Evolutionary conservation across 768 basidiomycete species (phyloP).

Genomic region (Pisolithus tinctorius): DNA sequence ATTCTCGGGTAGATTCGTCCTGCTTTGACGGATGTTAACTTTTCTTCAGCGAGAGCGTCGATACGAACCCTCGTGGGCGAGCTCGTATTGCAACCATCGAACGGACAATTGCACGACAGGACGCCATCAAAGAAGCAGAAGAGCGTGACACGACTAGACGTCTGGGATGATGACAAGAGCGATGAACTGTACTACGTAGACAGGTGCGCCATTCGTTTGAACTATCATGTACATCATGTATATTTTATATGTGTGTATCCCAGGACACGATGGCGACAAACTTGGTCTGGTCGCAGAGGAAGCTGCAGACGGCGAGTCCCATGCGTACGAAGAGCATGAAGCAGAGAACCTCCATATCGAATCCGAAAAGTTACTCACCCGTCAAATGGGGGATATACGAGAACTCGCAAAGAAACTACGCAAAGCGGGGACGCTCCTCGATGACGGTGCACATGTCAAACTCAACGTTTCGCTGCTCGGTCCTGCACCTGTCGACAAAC

Average conservation of each 20-base stretch:
- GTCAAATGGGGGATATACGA: constrained; percentile 48
- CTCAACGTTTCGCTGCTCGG: constrained; percentile 44
- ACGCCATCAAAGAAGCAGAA: too few relatives aligned
- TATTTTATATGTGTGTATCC: constrained; percentile 11
- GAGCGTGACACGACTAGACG: too few relatives aligned
- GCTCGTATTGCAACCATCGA: too few relatives aligned
- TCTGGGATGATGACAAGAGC: too few relatives aligned
- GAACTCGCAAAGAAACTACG: constrained; percentile 78
- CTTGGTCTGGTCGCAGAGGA: constrained; percentile 32
- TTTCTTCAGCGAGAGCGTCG: too few relatives aligned
- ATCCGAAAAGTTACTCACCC: constrained; percentile 88
- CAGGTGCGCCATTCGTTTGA: too few relatives aligned
- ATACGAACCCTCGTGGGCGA: too few relatives aligned
- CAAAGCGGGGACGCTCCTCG: constrained; percentile 82
- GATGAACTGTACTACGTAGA: too few relatives aligned
- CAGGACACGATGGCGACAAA: constrained; percentile 81
- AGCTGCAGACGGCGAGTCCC: constrained; percentile 55
- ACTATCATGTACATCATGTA: too few relatives aligned
- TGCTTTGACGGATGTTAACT: too few relatives aligned
- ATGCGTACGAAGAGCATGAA: constrained; percentile 78
- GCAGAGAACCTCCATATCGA: constrained; percentile 81
- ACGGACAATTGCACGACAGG: too few relatives aligned
- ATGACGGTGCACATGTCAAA: constrained; percentile 61
- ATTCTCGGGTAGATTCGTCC: too few relatives aligned
- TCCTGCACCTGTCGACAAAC: constrained; percentile 34